Percentiles rank a stretch among this genome's conserved stretches.
Conservation (phyloP, 352 stramenopile genomes). For the Blastocystis sp. region DNA sequence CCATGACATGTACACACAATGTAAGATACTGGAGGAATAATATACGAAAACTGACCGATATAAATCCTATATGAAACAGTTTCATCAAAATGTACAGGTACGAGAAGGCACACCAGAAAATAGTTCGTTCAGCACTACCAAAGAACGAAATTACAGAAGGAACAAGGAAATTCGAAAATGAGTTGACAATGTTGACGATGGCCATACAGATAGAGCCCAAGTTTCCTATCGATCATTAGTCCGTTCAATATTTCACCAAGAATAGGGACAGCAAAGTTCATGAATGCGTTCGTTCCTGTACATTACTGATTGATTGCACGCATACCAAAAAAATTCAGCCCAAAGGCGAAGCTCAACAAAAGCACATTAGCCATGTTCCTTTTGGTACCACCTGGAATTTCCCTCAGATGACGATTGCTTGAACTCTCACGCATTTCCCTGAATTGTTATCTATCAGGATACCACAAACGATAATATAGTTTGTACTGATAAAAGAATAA, state of each 20-base stretch:
- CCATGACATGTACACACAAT: not conserved
- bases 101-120: conserved; percentile 23
- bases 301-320: not conserved
- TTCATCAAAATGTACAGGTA: not conserved
- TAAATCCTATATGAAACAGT: not conserved
- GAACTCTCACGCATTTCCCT: too few relatives aligned
- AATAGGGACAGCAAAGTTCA: conserved; percentile 55
- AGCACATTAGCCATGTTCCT: conserved; percentile 1
- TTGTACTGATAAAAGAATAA: too few relatives aligned
- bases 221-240: not conserved
- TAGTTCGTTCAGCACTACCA: not conserved
- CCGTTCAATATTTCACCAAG: not conserved
- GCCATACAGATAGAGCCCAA: conserved; percentile 27
- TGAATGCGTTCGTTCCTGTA: conserved; percentile 31
- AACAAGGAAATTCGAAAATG: conserved; percentile 46
- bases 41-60: not conserved
- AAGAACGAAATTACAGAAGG: conserved; percentile 7
- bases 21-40: not conserved
- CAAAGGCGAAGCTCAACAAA: conserved; percentile 23
- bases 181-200: conserved; percentile 29
- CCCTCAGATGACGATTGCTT: too few relatives aligned
- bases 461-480: too few relatives aligned
- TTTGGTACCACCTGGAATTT: not conserved
- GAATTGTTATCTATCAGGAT: too few relatives aligned
- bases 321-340: conserved; percentile 12